These are phyloP conservation scores for Apiotrichum veenhuisii DNA, from an alignment of 1,284 basidiomycete genomes.

Conservation along the genomic window DNA sequence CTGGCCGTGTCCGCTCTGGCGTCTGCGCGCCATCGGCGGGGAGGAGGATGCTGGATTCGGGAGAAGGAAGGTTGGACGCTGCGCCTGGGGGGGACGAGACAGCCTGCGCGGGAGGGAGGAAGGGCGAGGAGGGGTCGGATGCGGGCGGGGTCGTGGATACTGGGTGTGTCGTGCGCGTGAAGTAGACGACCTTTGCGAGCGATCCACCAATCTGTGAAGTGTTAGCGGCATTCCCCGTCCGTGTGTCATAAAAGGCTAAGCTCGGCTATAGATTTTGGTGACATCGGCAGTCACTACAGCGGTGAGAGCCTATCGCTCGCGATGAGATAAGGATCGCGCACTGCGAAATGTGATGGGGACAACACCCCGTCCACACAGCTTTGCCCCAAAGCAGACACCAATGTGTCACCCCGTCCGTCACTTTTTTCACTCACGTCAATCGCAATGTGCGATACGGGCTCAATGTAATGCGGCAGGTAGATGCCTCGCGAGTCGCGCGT, in stretches of 20 bases:
- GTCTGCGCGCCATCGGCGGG: constrained; percentile 19
- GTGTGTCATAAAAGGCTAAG: background rate
- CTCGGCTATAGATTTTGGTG: background rate
- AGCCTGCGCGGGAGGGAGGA: constrained; percentile 36
- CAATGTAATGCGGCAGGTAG: constrained; percentile 91
- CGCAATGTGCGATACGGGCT: constrained; percentile 93
- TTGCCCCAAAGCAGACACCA: background rate
- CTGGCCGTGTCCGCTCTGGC: constrained; percentile 49
- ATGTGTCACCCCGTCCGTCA: background rate
- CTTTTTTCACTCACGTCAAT: constrained; percentile 70
- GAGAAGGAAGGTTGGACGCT: constrained; percentile 27
- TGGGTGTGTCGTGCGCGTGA: constrained; percentile 73
- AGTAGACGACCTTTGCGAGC: constrained; percentile 97
- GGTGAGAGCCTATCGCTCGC: background rate
- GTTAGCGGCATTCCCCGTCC: background rate
- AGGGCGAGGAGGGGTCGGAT: constrained; percentile 39
- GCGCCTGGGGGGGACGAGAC: constrained; percentile 27
- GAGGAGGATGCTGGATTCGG: constrained; percentile 21
- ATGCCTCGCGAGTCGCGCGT: constrained; percentile 90
- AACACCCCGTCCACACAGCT: background rate
- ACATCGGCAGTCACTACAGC: no score
- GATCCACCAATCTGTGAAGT: constrained; percentile 81
- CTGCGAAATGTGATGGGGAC: background rate
- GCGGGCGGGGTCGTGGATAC: constrained; percentile 40
- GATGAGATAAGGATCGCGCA: background rate